These are phyloP conservation scores for Bruguiera sexangula DNA, from an alignment of 345 rosid species.

Conservation along the genomic window DNA sequence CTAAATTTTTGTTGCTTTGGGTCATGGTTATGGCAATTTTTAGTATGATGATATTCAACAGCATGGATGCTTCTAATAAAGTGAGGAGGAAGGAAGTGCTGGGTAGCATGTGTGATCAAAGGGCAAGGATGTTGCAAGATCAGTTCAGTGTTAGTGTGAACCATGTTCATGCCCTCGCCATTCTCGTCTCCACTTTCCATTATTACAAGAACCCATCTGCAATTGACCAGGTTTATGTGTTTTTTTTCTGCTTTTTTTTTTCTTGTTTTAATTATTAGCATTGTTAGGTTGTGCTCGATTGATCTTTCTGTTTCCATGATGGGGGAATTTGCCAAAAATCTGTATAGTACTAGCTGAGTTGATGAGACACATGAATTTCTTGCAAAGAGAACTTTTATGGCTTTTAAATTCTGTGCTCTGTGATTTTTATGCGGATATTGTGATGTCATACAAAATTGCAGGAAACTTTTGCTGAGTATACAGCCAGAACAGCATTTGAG, in stretches of 20 bases:
- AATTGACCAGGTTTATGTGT: conserved; percentile 78
- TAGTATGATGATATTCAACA: conserved; percentile 45
- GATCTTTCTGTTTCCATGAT: background rate
- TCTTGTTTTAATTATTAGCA: background rate
- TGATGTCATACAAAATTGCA: conserved; percentile 26
- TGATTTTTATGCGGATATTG: background rate
- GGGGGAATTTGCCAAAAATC: conserved; percentile 4
- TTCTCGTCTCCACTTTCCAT: conserved; percentile 94
- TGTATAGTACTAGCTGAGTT: background rate
- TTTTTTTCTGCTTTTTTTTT: background rate
- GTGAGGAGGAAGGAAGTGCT: conserved; percentile 71
- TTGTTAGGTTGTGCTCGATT: conserved; percentile 6
- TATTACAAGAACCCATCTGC: conserved; percentile 93
- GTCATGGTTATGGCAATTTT: conserved; percentile 41
- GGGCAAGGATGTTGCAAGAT: conserved; percentile 98
- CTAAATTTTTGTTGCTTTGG: conserved; percentile 56
- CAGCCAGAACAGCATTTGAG: conserved; percentile 93
- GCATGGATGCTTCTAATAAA: conserved; percentile 60
- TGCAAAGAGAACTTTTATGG: background rate
- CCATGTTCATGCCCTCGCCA: conserved; percentile 96
- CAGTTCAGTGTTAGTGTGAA: conserved; percentile 95
- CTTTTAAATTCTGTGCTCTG: background rate
- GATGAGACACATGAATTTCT: background rate
- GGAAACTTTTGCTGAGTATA: conserved; percentile 96
- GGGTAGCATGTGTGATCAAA: conserved; percentile 88